These are phyloP conservation scores for Pilaira anomala DNA, from an alignment of 192 early-diverging fungal genomes.

Conservation along the genomic window DNA sequence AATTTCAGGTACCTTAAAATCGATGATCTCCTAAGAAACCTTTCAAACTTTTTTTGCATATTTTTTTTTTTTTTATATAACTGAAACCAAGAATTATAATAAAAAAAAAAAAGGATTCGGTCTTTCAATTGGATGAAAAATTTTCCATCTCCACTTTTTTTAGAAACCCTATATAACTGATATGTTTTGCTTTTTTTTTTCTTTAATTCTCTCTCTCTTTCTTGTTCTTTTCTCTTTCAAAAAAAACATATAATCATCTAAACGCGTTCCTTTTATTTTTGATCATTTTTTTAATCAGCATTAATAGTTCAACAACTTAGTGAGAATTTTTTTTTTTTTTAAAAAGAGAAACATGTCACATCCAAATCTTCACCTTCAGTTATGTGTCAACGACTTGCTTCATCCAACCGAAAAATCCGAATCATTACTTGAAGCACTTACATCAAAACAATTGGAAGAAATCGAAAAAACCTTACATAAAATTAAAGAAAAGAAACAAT, in stretches of 20 bases:
- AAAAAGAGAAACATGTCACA: background rate
- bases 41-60: too few species aligned
- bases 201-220: background rate
- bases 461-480: conserved; percentile 26
- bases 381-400: conserved; percentile 23
- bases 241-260: too few species aligned
- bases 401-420: conserved; percentile 25
- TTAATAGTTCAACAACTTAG: background rate
- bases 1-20: too few species aligned
- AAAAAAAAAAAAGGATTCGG: too few species aligned
- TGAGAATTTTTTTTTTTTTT: too few species aligned
- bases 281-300: background rate
- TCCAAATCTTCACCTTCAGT: conserved; percentile 10
- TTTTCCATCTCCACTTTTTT: too few species aligned
- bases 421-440: conserved; percentile 19
- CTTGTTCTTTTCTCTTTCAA: background rate
- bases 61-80: too few species aligned
- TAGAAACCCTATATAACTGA: too few species aligned
- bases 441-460: conserved; percentile 14
- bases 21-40: too few species aligned
- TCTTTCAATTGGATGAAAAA: too few species aligned
- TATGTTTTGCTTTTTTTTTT: too few species aligned
- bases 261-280: background rate
- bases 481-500: conserved; percentile 25
- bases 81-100: too few species aligned